Conservation (phyloP, 352 stramenopile genomes). For the Pythium periplocum region DNA sequence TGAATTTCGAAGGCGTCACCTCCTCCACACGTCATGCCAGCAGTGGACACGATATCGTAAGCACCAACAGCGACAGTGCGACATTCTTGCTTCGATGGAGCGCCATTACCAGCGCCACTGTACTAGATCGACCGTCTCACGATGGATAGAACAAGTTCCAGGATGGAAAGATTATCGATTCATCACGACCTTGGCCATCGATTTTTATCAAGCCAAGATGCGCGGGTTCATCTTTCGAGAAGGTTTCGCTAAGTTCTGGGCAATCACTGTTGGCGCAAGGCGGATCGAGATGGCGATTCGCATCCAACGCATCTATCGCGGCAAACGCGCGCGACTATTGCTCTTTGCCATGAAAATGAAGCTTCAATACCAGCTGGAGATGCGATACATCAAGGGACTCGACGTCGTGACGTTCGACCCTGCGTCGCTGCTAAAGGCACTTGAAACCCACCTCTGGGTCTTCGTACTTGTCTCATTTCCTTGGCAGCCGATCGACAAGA, state of each 20-base stretch:
- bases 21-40: constrained; percentile 2
- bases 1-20: not conserved
- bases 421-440: constrained; percentile 9
- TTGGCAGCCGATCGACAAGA: constrained; percentile 17
- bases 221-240: constrained; percentile 18
- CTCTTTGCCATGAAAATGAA: constrained; percentile 31
- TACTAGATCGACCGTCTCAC: too few relatives aligned
- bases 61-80: constrained; percentile 7
- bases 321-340: constrained; percentile 21
- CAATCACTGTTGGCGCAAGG: constrained; percentile 19
- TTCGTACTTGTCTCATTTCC: constrained; percentile 32
- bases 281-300: constrained; percentile 26
- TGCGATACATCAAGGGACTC: constrained; percentile 7
- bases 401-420: constrained; percentile 16
- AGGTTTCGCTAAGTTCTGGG: constrained; percentile 30
- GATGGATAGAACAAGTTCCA: constrained; percentile 11
- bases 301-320: constrained; percentile 24
- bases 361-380: constrained; percentile 28
- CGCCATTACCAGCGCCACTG: not conserved
- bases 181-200: constrained; percentile 12
- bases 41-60: constrained; percentile 18
- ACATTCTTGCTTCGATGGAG: constrained; percentile 15
- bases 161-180: constrained; percentile 23
- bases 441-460: constrained; percentile 22
- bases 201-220: constrained; percentile 15